Conservation (phyloP, 176 grass and related monocot species). For the Olyra latifolia region DNA sequence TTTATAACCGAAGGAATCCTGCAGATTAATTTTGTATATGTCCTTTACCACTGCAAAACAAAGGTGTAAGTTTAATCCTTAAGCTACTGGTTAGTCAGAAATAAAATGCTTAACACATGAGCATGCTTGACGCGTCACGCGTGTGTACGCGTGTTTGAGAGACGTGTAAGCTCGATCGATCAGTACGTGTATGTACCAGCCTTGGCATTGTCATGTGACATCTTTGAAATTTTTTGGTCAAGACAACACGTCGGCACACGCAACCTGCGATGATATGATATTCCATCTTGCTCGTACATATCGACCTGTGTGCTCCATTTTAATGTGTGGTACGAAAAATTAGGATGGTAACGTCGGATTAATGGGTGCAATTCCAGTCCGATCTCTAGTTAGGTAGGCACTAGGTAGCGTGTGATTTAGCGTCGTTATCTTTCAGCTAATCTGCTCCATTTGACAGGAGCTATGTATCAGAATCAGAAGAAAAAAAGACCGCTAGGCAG, state of each 20-base stretch:
- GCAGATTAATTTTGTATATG: background rate
- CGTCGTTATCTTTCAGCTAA: background rate
- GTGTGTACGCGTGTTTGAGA: background rate
- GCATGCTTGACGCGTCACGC: constrained; percentile 6
- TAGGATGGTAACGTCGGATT: background rate
- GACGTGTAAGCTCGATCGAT: background rate
- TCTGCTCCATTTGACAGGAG: no score
- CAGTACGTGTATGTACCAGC: background rate
- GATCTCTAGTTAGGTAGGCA: no score
- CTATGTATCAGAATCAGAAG: background rate
- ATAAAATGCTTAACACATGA: background rate
- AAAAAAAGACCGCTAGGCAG: no score
- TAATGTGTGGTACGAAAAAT: background rate
- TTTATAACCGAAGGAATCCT: background rate
- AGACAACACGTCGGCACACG: constrained; percentile 15
- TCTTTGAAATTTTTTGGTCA: background rate
- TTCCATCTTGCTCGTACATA: background rate
- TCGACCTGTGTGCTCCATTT: background rate
- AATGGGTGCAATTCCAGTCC: background rate
- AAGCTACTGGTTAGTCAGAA: background rate
- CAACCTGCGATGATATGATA: background rate
- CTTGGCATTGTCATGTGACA: background rate
- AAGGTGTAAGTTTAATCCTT: background rate
- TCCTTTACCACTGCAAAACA: background rate
- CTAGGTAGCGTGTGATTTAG: background rate